Evolutionary conservation across 2,329 filamentous ascomycete species (phyloP), one percentile per base, ranked within the genome.

Genomic region (Alternaria triticimaculans): DNA sequence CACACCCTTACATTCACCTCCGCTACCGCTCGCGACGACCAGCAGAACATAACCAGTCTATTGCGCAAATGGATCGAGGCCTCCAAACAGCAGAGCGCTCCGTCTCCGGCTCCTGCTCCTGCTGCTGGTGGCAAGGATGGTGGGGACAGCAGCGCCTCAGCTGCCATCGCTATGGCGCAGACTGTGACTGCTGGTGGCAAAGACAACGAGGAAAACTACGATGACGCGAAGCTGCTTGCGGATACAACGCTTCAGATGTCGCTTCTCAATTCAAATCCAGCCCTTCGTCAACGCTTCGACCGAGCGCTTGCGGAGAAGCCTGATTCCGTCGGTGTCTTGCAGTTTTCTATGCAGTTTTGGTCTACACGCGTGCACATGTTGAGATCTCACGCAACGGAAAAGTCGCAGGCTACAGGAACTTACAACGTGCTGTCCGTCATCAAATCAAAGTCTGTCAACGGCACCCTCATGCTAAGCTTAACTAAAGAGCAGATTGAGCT

Each of bases 311-410:
- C 88, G 56, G 92, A 92, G 9, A 97, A 97, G 75, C 94, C 95
- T 0, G 91, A 95, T 8, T 90, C 91, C 3, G 90, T 98, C 65
- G 90, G 91, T 0, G 89, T 91, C 26, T 87, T 88, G 2, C 90
- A 94, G 48, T 97, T 98, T 79, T 94, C 95, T 70, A 85, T 89
- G 1, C 95, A 97, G 78, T 99, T 99, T 82, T 99, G 96, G 96
- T 93, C 93, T 2, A 93, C 93, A 2, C 87, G 96, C 49, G 87
- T 94, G 50, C 93, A 93, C 77, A 84, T 97, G 30, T 86, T 99
- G 28, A 91, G 96, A 12, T 92, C 95, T 0, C 92, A 97, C 81
- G 94, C 94, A 2, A 96, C 97, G 49, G 94, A 98, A 80, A 89
- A 88, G 59, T 89, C 88, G 63, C 96, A 99, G 82, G 91, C 90